phyloP scores from a whole-genome alignment of 345 rosid genomes.

The Dimocarpus longan region DNA sequence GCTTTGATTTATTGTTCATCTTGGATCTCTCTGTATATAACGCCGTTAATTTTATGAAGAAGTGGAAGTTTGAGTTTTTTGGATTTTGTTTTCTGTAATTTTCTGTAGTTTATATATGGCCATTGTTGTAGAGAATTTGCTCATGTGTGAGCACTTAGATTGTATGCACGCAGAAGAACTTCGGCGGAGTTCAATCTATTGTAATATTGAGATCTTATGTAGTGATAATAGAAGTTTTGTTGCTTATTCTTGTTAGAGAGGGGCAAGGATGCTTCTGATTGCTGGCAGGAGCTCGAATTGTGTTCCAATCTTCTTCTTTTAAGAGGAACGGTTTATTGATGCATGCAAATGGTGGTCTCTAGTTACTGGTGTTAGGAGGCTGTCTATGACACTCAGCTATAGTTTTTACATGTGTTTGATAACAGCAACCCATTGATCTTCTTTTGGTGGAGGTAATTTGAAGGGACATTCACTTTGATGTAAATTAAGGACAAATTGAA shows the following conservation, averaged over 20 bases:
- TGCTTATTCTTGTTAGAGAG: conserved; percentile 10
- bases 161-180: neutral
- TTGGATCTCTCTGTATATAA: conserved; percentile 6
- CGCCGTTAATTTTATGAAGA: conserved; percentile 12
- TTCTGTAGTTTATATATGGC: neutral
- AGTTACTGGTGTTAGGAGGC: neutral
- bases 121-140: conserved; percentile 5
- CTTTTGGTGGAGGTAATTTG: neutral
- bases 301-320: neutral
- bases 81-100: neutral
- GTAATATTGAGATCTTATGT: neutral
- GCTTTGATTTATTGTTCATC: neutral
- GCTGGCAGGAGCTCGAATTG: neutral
- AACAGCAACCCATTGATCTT: neutral
- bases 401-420: neutral
- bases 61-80: conserved; percentile 8
- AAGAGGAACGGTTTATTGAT: neutral
- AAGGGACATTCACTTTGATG: neutral
- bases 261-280: neutral
- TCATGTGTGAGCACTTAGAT: conserved; percentile 22
- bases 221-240: neutral
- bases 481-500: neutral
- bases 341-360: neutral
- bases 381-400: neutral
- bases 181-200: neutral